A percentile compares a stretch with the other conserved stretches of the same genome.
Conservation (phyloP, 176 grass and related monocot genomes). For the Bonia amplexicaulis region DNA sequence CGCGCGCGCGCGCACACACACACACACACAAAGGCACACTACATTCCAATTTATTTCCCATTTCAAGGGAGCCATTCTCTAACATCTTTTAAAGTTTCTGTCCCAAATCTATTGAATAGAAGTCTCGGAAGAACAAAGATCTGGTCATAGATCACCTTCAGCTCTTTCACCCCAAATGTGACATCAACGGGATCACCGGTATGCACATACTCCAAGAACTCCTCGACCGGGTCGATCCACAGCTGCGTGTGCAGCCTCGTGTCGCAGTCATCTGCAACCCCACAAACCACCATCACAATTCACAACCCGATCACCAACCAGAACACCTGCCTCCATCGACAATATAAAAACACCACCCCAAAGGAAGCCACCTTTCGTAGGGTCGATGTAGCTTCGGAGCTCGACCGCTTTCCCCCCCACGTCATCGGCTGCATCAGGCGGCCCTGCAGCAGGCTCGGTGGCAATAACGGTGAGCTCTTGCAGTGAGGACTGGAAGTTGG, state of each 20-base stretch:
- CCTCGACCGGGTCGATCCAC: constrained; percentile 85
- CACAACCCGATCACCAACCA: neutral
- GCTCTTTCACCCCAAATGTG: constrained; percentile 87
- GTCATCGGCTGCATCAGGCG: constrained; percentile 19
- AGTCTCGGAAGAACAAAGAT: neutral
- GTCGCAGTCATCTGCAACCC: constrained; percentile 68
- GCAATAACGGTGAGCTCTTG: constrained; percentile 91
- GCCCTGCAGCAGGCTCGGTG: constrained; percentile 45
- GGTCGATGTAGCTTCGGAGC: constrained; percentile 89
- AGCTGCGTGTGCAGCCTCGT: constrained; percentile 86
- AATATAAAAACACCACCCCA: neutral
- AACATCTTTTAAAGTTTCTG: neutral
- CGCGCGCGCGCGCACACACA: no score
- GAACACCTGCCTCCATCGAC: neutral
- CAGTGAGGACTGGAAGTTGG: constrained; percentile 87
- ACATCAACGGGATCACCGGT: constrained; percentile 77
- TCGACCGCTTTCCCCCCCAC: constrained; percentile 80
- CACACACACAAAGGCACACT: neutral
- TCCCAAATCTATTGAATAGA: neutral
- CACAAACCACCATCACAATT: constrained; percentile 14
- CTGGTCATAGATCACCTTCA: constrained; percentile 52
- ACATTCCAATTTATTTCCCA: neutral
- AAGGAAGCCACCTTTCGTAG: constrained; percentile 45
- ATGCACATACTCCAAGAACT: constrained; percentile 83
- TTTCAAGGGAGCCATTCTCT: neutral